Percentiles rank a stretch among this genome's conserved stretches.
Conservation (phyloP, 371 early-diverging fungal species). For the Mucor indicus region DNA sequence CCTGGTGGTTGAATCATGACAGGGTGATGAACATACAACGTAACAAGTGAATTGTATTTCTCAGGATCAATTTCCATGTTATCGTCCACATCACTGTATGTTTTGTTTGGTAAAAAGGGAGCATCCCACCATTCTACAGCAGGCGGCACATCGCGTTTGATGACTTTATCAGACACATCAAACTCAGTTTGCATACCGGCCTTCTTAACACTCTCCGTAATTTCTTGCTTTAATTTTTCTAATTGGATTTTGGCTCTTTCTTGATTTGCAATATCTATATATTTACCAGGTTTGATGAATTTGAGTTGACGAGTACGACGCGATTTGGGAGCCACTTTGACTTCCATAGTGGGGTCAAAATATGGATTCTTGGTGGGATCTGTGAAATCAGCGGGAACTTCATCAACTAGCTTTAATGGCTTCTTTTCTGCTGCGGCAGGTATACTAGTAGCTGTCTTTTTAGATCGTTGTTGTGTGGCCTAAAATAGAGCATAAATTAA, state of each 20-base stretch:
- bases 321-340: conserved; percentile 43
- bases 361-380: conserved; percentile 85
- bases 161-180: conserved; percentile 67
- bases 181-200: conserved; percentile 84
- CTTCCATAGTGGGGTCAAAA: conserved; percentile 69
- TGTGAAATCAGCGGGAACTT: conserved; percentile 41
- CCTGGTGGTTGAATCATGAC: conserved; percentile 84
- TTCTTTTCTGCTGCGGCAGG: conserved; percentile 30
- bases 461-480: no score
- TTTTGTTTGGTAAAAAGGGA: conserved; percentile 69
- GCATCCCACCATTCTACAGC: conserved; percentile 97
- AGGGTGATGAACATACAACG: conserved; percentile 89
- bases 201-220: conserved; percentile 77
- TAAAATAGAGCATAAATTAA: no score
- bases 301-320: conserved; percentile 62
- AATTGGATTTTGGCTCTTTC: conserved; percentile 75
- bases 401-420: conserved; percentile 21
- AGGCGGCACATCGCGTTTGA: conserved; percentile 79
- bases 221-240: conserved; percentile 82
- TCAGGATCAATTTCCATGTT: conserved; percentile 29
- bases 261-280: conserved; percentile 75
- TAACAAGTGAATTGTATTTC: conserved; percentile 60
- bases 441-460: background rate
- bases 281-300: conserved; percentile 85
- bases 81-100: conserved; percentile 63